Conservation (phyloP, 2,329 filamentous ascomycete species). For the Xylaria sp. region DNA sequence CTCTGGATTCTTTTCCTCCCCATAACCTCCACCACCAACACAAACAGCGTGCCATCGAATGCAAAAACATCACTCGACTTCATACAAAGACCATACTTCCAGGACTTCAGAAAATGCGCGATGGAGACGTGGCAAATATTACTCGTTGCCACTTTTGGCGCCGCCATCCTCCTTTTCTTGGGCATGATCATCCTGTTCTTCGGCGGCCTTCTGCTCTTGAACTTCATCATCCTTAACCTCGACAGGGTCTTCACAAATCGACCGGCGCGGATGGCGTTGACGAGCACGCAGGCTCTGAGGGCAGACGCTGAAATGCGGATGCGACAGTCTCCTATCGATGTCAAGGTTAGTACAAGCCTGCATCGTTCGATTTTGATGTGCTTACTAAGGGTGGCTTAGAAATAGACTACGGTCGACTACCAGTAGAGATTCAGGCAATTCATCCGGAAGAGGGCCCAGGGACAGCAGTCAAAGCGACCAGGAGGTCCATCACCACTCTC, state of each 20-base stretch:
- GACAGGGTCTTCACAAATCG: conserved; percentile 21
- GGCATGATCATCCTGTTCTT: not conserved
- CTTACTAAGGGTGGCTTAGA: not conserved
- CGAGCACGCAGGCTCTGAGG: conserved; percentile 1
- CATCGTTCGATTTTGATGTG: not conserved
- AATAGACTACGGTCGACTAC: not conserved
- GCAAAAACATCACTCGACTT: not conserved
- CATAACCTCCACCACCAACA: not conserved
- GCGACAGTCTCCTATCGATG: not conserved
- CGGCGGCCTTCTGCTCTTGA: conserved; percentile 2
- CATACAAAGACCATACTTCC: not conserved
- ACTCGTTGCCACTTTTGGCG: not conserved
- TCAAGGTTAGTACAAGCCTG: not conserved
- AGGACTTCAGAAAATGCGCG: not conserved
- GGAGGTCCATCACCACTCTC: no score
- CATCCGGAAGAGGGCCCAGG: no score
- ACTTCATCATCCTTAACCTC: conserved; percentile 21
- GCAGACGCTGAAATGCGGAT: not conserved
- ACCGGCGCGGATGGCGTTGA: conserved; percentile 8
- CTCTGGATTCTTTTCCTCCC: not conserved
- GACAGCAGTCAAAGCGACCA: not conserved
- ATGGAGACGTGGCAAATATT: conserved; percentile 4
- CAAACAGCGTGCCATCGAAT: not conserved
- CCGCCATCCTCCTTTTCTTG: not conserved
- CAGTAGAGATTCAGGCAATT: not conserved